Percentiles rank a stretch among this genome's conserved stretches.
These are phyloP conservation scores for Neoboletus subvelutipes DNA, from an alignment of 768 basidiomycete genomes.

Conservation along the genomic window DNA sequence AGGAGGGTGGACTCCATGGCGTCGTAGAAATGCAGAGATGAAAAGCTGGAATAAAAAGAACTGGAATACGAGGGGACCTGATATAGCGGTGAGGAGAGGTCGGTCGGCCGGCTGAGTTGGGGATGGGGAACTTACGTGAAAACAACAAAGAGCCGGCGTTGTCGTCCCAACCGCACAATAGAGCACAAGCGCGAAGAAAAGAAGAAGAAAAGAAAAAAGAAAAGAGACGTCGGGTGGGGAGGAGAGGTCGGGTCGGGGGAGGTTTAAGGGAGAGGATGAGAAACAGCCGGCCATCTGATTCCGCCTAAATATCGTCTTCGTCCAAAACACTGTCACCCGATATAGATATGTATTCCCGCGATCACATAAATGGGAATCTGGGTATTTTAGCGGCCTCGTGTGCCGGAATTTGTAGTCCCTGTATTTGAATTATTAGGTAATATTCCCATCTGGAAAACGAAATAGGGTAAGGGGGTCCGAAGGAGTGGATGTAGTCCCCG, in stretches of 20 bases:
- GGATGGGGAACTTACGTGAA: conserved; percentile 30
- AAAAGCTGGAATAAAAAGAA: conserved; percentile 33
- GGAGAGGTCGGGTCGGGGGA: conserved; percentile 30
- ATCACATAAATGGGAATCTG: conserved; percentile 12
- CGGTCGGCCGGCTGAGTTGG: not conserved
- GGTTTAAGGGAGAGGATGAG: conserved; percentile 28
- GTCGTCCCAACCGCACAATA: conserved; percentile 36
- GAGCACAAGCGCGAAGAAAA: conserved; percentile 31
- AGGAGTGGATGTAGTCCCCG: conserved; percentile 20
- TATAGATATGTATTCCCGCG: conserved; percentile 11
- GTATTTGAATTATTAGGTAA: conserved; percentile 30
- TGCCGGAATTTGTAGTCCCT: conserved; percentile 35
- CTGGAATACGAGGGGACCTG: conserved; percentile 35
- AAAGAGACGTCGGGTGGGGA: conserved; percentile 42
- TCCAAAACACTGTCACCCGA: conserved; percentile 6
- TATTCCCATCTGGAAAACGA: conserved; percentile 23
- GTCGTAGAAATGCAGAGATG: conserved; percentile 37
- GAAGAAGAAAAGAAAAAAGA: conserved; percentile 24
- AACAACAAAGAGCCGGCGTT: conserved; percentile 32
- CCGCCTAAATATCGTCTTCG: conserved; percentile 34
- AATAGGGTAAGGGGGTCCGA: conserved; percentile 9
- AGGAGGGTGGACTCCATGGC: conserved; percentile 50
- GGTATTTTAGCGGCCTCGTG: conserved; percentile 33
- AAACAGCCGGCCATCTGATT: conserved; percentile 29
- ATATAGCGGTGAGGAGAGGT: conserved; percentile 9